Evolutionary conservation across 1,139 yeast species (phyloP), one percentile per base, ranked within the genome.

Genomic region (Neolecta irregularis): DNA sequence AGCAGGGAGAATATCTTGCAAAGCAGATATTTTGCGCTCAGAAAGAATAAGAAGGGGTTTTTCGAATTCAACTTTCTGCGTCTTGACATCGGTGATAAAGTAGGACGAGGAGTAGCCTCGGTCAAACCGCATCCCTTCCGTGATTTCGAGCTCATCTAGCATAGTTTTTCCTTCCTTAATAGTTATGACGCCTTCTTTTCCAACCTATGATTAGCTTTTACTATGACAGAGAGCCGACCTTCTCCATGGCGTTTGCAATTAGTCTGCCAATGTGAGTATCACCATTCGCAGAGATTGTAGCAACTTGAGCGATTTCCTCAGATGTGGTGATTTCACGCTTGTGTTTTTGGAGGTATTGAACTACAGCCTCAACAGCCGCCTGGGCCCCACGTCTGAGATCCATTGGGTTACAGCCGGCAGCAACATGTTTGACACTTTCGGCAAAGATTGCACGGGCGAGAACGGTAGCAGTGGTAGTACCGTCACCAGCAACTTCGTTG

Each of bases 331-430:
- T 80, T 60, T 85, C 96, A 64, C 81, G 85, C 69, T 83, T 85
- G 72, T 88, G 77, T 54, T 72, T 62, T 58, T 80, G 85, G 54
- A 88, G 72, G 62, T 70, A 88, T 48, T 76, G 73, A 47, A 88
- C 93, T 39, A 88, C 93, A 31, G 93, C 93, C 61, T 83, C 93
- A 40, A 88, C 98, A 33, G 98, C 98, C 47, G 94, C 91, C 65
- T 88, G 98, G 40, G 95, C 76, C 51, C 98, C 98, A 61, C 94
- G 77, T 72, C 98, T 80, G 58, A 88, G 72, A 57, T 88, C 98
- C 96, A 88, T 91, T 55, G 98, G 98, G 68, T 88, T 88, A 66
- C 98, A 88, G 44, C 98, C 98, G 44, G 98, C 96, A 44, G 98
- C 98, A 40, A 88, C 98, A 54, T 88, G 88, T 69, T 88, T 88